Evolutionary conservation across 106 monocot genomes (phyloP), one percentile per base, ranked within the genome.

Genomic region (Acanthochlamys bracteata): DNA sequence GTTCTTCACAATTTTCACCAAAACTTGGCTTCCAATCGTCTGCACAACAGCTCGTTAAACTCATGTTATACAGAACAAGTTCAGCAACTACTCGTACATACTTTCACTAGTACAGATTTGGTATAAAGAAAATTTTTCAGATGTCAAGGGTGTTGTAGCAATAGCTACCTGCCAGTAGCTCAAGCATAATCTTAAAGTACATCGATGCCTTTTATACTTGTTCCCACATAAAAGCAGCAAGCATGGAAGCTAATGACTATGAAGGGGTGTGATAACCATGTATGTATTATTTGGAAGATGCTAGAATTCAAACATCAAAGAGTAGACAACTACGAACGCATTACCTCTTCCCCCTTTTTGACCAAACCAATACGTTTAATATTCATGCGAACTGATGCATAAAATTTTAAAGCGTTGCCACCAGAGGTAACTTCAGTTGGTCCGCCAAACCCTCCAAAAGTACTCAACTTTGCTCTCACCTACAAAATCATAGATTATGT

Each of bases 1-100:
- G 69, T 98, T 98, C 57, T 98, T 98, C 61, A 98, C 92, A 19
- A 98, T 85, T 64, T 98, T 98, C 75, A 98, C 98, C 71, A 73
- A 11, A 59, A 98, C 84, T 72, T 88, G 79, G 57, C 77, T 88
- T 72, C 98, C 98, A 65, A 89, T n/a, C 25, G 66, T 71, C 98
- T 93, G 69, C 70, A 55, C 4, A 20, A 55, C 15, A 17, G 20
- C 22, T 55, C 55, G 9, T 55, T 15, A 10, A 19, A 55, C 49
- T 1, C 17, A 49, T 4, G 17, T 49, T 14, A 45, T 45, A 13
- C 43, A 45, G 7, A 45, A 45, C 43, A 45, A 45, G 10, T 9
- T 45, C 13, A 45, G n/a, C n/a, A n/a, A n/a, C n/a, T n/a, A n/a
- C n/a, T n/a, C 1, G 33, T 33, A 33, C 33, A 33, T 33, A 6